Conservation (phyloP, 1,284 basidiomycete species). For the Cryptococcus sp. region DNA sequence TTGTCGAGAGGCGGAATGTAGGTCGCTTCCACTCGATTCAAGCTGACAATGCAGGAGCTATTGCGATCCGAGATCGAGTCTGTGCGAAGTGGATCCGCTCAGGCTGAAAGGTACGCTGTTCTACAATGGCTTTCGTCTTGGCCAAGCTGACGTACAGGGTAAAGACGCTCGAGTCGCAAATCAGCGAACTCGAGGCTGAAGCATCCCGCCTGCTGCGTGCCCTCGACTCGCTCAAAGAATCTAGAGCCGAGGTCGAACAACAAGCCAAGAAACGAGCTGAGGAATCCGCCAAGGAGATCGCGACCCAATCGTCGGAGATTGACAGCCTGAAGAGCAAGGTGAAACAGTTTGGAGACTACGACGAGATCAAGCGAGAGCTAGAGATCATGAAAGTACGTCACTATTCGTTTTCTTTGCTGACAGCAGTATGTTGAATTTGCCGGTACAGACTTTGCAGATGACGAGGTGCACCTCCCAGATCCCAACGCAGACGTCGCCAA, state of each 20-base stretch:
- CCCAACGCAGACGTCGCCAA: constrained; percentile 80
- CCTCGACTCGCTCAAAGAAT: constrained; percentile 63
- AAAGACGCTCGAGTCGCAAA: constrained; percentile 63
- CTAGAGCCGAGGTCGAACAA: constrained; percentile 53
- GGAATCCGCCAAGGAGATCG: constrained; percentile 58
- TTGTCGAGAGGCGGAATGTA: constrained; percentile 87
- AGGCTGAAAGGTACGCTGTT: constrained; percentile 60
- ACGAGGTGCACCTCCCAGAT: constrained; percentile 66
- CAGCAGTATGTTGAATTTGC: constrained; percentile 85
- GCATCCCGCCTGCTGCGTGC: constrained; percentile 61
- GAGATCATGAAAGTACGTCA: constrained; percentile 86
- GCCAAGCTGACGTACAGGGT: constrained; percentile 50
- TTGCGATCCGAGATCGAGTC: constrained; percentile 88
- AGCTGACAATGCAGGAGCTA: constrained; percentile 60
- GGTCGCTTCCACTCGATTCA: constrained; percentile 19
- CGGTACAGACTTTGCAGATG: constrained; percentile 66
- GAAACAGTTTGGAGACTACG: constrained; percentile 74
- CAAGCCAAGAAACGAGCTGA: constrained; percentile 55
- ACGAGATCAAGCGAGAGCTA: constrained; percentile 90
- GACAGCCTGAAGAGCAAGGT: constrained; percentile 63
- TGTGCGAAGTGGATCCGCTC: constrained; percentile 70
- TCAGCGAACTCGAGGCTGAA: constrained; percentile 67
- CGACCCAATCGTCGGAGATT: constrained; percentile 58
- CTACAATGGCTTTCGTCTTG: too few relatives aligned
- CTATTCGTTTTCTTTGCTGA: background rate